Conservation (phyloP, 2,329 filamentous ascomycete species). For the Colletotrichum coccodes region DNA sequence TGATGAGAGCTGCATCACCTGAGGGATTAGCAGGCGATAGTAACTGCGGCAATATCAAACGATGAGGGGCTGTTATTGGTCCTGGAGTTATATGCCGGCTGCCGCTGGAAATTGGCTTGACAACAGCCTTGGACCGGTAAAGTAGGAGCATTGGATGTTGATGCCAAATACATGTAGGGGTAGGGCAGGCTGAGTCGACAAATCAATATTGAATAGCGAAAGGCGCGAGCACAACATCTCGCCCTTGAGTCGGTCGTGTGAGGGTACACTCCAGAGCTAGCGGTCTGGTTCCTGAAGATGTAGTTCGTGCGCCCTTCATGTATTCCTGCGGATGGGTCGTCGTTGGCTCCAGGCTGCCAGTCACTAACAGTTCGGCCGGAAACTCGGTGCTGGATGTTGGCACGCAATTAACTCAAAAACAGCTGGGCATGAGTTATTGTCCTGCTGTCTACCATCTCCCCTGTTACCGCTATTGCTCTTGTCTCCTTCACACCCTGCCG, state of each 20-base stretch:
- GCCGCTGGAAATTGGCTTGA: constrained; percentile 16
- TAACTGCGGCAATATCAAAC: constrained; percentile 10
- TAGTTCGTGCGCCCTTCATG: constrained; percentile 11
- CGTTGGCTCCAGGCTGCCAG: background rate
- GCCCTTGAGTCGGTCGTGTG: constrained; percentile 8
- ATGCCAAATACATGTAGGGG: background rate
- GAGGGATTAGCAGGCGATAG: constrained; percentile 22
- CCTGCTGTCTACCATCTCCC: too few species aligned
- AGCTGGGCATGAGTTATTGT: too few species aligned
- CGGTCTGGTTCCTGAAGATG: constrained; percentile 10
- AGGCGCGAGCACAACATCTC: constrained; percentile 8
- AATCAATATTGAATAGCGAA: background rate
- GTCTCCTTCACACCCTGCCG: too few species aligned
- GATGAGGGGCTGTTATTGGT: constrained; percentile 13
- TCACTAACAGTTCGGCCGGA: background rate
- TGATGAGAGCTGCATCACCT: constrained; percentile 22
- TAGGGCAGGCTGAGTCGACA: background rate
- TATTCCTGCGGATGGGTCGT: background rate
- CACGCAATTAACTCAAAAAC: too few species aligned
- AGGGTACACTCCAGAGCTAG: background rate
- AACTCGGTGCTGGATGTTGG: background rate
- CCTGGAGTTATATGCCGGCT: constrained; percentile 18
- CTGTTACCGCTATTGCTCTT: too few species aligned
- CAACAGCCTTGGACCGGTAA: constrained; percentile 7
- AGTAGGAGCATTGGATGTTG: background rate